Evolutionary conservation across 352 stramenopile species (phyloP), one percentile per base, ranked within the genome.

Genomic region (Globisporangium mamillatum): DNA sequence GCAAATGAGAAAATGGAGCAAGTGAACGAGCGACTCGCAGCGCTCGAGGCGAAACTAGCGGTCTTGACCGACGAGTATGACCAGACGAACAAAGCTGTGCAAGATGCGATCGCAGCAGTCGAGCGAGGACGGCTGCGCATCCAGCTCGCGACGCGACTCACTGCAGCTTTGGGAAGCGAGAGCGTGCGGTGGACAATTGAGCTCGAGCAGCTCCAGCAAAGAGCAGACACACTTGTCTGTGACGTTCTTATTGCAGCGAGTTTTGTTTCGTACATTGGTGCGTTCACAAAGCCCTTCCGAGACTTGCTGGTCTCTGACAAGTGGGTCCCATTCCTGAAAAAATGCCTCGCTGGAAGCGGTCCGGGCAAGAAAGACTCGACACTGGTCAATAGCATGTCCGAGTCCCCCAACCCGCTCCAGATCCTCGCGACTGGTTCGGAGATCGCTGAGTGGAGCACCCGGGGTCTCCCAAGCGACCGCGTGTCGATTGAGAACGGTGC

Each of bases 191-290:
- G 96, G 96, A 61, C 82, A 3, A 65, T 80, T 4, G 94, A 97
- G 58, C 85, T 98, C 7, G 75, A 87, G 6, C 72, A 81, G 24
- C 80, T 98, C 8, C 74, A 94, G 59, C 53, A 46, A 36, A 79
- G 96, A 61, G 83, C 86, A 7, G 79, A 93, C 18, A 79, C 92
- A 32, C 72, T 98, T 14, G 84, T 94, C 0, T 94, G 92, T 27
- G 94, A 99, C 63, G 90, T 98, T 48, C 70, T 98, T 4, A 68
- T 98, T 3, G 92, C 91, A 34, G 85, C 91, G 8, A 95, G 92
- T 20, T 98, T 98, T 62, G 94, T 98, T 32, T 97, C 89, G 25
- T 98, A 98, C 53, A 81, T 93, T n/a, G 95, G 93, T 9, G 91
- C 93, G 2, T 98, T 98, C 67, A 98, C 93, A 1, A 98, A 98